Conservation (phyloP, 176 grass and related monocot genomes). For the Hordeum vulgare region DNA sequence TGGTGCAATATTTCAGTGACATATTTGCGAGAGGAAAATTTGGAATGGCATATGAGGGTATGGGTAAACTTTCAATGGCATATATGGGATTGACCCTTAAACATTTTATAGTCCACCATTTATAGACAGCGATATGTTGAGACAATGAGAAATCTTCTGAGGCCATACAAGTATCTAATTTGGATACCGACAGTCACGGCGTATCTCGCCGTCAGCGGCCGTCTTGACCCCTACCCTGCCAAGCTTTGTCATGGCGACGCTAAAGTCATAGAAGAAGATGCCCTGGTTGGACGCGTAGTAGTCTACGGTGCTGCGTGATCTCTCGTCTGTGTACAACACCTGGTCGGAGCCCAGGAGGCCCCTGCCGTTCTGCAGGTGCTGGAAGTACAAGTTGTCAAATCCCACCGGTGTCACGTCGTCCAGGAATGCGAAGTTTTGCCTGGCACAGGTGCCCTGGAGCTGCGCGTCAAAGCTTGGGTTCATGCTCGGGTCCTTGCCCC, state of each 20-base stretch:
- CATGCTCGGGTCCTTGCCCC: conserved; percentile 5
- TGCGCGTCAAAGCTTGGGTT: background rate
- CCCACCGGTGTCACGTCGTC: background rate
- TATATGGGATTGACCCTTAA: no score
- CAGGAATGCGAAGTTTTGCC: conserved; percentile 16
- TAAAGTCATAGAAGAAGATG: conserved; percentile 44
- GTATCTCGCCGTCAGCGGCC: conserved; percentile 50
- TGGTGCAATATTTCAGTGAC: no score
- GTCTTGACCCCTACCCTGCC: conserved; percentile 57
- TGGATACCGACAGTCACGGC: conserved; percentile 38
- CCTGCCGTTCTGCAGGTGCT: conserved; percentile 32
- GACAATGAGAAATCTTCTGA: no score
- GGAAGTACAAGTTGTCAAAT: conserved; percentile 66
- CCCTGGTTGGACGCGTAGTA: conserved; percentile 34
- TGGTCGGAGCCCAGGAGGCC: conserved; percentile 72
- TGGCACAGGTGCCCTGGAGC: conserved; percentile 11
- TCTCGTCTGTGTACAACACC: conserved; percentile 44
- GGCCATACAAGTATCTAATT: conserved; percentile 8
- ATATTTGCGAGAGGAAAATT: no score
- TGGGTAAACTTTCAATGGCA: no score
- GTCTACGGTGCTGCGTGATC: conserved; percentile 35
- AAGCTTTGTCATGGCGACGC: conserved; percentile 37
- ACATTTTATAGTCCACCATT: no score
- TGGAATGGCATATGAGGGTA: no score
- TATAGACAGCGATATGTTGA: no score